These are phyloP conservation scores for Thielaviopsis populi DNA, from an alignment of 2,329 filamentous ascomycete species.

Conservation along the genomic window DNA sequence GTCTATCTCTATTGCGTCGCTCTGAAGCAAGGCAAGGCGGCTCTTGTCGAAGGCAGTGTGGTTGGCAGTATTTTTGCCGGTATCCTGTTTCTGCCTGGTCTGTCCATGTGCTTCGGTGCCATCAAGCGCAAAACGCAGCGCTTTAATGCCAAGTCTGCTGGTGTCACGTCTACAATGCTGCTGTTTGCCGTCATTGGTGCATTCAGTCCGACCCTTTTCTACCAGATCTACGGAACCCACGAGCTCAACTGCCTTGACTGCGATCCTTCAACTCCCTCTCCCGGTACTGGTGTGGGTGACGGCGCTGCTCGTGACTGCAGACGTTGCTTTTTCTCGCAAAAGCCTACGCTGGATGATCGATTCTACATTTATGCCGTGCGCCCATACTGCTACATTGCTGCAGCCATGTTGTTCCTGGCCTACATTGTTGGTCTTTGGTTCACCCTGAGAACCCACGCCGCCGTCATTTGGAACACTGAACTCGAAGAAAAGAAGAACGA, in stretches of 20 bases:
- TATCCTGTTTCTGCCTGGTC: slow-evolving; percentile 79
- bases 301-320: slow-evolving; percentile 56
- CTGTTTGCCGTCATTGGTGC: slow-evolving; percentile 90
- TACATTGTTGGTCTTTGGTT: slow-evolving; percentile 93
- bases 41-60: slow-evolving; percentile 89
- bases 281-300: slow-evolving; percentile 23
- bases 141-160: slow-evolving; percentile 91
- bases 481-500: slow-evolving; percentile 59
- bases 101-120: slow-evolving; percentile 98
- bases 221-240: slow-evolving; percentile 96
- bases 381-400: slow-evolving; percentile 84
- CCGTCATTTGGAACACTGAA: slow-evolving; percentile 90
- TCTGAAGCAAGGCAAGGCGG: slow-evolving; percentile 77
- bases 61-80: slow-evolving; percentile 97
- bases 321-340: slow-evolving; percentile 86
- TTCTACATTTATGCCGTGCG: slow-evolving; percentile 86
- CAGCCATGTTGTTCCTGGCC: slow-evolving; percentile 72
- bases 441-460: slow-evolving; percentile 86
- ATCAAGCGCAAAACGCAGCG: slow-evolving; percentile 96
- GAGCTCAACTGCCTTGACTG: slow-evolving; percentile 73
- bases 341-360: slow-evolving; percentile 64
- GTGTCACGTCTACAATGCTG: slow-evolving; percentile 95
- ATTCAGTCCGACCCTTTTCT: slow-evolving; percentile 91
- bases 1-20: slow-evolving; percentile 96
- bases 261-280: slow-evolving; percentile 30